phyloP scores from a whole-genome alignment of 1,284 basidiomycete species.

The Limonomyces culmigenus region DNA sequence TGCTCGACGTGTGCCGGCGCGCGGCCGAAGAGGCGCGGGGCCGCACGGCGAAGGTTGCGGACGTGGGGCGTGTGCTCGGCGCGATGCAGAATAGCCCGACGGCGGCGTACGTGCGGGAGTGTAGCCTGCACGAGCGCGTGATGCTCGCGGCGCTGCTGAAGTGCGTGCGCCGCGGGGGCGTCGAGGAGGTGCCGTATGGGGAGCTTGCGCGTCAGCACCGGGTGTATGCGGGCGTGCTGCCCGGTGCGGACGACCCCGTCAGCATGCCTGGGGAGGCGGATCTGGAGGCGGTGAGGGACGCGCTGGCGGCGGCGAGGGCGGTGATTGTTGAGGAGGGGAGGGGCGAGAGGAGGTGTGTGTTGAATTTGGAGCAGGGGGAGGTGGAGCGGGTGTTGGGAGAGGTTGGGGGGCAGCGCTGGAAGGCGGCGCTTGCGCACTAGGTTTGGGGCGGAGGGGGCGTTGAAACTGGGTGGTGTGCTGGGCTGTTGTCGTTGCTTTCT shows the following conservation, averaged over 20 bases:
- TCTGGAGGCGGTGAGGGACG: slow-evolving; percentile 44
- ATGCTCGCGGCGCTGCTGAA: slow-evolving; percentile 81
- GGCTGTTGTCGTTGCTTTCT: too few relatives aligned
- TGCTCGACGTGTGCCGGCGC: slow-evolving; percentile 83
- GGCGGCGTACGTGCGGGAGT: slow-evolving; percentile 63
- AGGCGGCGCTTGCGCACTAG: slow-evolving; percentile 28
- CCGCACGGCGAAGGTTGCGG: slow-evolving; percentile 47
- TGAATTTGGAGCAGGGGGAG: slow-evolving; percentile 56
- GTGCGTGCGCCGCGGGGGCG: slow-evolving; percentile 70
- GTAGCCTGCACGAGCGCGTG: slow-evolving; percentile 76
- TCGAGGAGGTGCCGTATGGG: slow-evolving; percentile 75
- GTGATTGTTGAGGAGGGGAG: slow-evolving; percentile 56
- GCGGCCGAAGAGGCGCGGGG: slow-evolving; percentile 44
- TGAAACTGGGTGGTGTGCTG: too few relatives aligned
- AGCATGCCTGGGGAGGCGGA: slow-evolving; percentile 38
- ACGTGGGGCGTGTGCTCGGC: slow-evolving; percentile 73
- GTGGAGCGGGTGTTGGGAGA: slow-evolving; percentile 62
- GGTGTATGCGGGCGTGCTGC: slow-evolving; percentile 39
- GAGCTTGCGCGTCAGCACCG: slow-evolving; percentile 61
- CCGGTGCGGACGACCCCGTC: slow-evolving; percentile 28
- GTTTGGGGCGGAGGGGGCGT: too few relatives aligned
- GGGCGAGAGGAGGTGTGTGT: slow-evolving; percentile 39
- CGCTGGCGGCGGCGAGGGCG: slow-evolving; percentile 53
- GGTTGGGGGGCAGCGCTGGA: slow-evolving; percentile 50
- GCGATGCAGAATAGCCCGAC: slow-evolving; percentile 88